These are phyloP conservation scores for Arxiozyma bovina DNA, from an alignment of 1,139 yeast genomes.

Conservation along the genomic window DNA sequence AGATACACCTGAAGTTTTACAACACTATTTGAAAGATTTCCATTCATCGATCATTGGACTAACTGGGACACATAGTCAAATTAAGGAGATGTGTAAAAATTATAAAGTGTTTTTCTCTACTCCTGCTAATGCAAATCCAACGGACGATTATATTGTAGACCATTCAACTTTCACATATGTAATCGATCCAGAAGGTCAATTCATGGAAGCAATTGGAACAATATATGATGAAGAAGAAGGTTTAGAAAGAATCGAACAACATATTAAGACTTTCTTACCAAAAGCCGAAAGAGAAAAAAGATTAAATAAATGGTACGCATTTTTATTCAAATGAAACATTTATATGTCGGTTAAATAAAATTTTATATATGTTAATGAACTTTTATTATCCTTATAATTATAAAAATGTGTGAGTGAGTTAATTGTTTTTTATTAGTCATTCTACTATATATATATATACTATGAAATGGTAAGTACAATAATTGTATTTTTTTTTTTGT, in stretches of 20 bases:
- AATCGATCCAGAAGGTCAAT: slow-evolving; percentile 95
- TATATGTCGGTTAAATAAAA: background rate
- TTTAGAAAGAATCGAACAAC: slow-evolving; percentile 66
- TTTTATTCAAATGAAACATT: slow-evolving; percentile 36
- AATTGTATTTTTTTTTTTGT: too few relatives aligned
- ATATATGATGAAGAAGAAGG: slow-evolving; percentile 77
- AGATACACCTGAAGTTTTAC: slow-evolving; percentile 75
- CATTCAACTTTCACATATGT: slow-evolving; percentile 92
- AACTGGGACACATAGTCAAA: slow-evolving; percentile 81
- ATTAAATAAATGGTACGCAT: slow-evolving; percentile 47
- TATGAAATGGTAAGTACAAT: too few relatives aligned
- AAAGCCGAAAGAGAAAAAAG: slow-evolving; percentile 51
- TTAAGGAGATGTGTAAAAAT: slow-evolving; percentile 74
- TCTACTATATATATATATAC: background rate
- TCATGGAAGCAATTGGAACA: slow-evolving; percentile 88
- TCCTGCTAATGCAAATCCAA: slow-evolving; percentile 68
- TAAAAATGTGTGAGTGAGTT: background rate
- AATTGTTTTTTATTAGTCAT: too few relatives aligned
- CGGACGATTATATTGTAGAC: slow-evolving; percentile 91
- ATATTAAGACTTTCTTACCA: slow-evolving; percentile 71
- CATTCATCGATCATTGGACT: slow-evolving; percentile 82
- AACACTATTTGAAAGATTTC: slow-evolving; percentile 74
- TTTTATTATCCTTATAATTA: background rate
- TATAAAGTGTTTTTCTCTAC: slow-evolving; percentile 93
- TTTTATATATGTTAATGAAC: background rate